Percentiles rank a stretch among this genome's conserved stretches.
Evolutionary conservation across 2,329 filamentous ascomycete genomes (phyloP).

Genomic region (Phaeosphaeriaceae sp.): DNA sequence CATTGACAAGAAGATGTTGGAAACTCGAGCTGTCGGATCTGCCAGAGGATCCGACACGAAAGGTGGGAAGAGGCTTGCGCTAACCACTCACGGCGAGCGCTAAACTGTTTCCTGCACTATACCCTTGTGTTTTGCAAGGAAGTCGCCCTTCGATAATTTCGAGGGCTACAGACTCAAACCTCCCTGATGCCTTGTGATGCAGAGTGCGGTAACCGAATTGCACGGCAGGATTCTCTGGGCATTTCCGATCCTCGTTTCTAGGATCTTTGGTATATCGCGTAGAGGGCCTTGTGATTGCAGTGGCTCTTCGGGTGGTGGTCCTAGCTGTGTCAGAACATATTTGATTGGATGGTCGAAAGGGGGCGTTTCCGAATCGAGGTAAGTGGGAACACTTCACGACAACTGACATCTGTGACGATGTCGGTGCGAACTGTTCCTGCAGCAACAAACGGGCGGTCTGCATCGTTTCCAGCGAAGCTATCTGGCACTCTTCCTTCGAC

Average conservation of each 20-base stretch:
- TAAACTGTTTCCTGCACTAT: conserved; percentile 16
- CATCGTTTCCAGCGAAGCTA: conserved; percentile 9
- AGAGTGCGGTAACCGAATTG: conserved; percentile 29
- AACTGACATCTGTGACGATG: conserved; percentile 24
- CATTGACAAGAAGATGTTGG: conserved; percentile 39
- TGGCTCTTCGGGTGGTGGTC: conserved; percentile 12
- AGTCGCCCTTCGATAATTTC: conserved; percentile 28
- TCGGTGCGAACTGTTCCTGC: conserved; percentile 19
- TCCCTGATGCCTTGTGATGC: conserved; percentile 42
- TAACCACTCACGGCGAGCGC: conserved; percentile 23
- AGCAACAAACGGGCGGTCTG: conserved; percentile 15
- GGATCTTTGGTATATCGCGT: conserved; percentile 12
- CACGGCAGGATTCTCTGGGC: conserved; percentile 31
- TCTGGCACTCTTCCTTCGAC: conserved; percentile 2
- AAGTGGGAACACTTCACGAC: conserved; percentile 22
- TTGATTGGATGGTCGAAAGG: conserved; percentile 2
- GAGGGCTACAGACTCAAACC: conserved; percentile 38
- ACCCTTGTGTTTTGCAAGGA: conserved; percentile 19
- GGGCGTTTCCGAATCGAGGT: background rate
- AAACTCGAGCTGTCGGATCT: conserved; percentile 46
- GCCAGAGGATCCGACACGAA: conserved; percentile 32
- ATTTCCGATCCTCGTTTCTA: conserved; percentile 20
- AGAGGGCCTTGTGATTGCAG: conserved; percentile 12
- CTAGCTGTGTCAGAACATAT: background rate
- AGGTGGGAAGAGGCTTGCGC: conserved; percentile 28